Evolutionary conservation across 2,329 filamentous ascomycete species (phyloP).

Genomic region (Cadophora malorum): DNA sequence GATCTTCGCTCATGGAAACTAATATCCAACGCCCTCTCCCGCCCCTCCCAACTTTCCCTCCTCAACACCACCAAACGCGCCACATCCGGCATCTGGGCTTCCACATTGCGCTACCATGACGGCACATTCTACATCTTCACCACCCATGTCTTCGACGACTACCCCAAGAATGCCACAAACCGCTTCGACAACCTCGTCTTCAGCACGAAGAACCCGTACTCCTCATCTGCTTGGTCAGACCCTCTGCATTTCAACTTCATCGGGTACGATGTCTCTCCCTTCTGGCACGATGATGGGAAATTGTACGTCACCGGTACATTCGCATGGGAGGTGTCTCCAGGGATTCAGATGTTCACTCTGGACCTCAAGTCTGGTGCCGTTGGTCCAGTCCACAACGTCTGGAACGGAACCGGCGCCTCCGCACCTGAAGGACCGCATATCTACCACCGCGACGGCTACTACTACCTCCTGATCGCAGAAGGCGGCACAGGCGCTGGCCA

Average conservation of each 20-base stretch:
- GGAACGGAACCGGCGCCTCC: constrained; percentile 55
- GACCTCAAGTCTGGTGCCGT: background rate
- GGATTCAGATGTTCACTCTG: background rate
- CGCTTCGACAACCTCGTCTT: constrained; percentile 53
- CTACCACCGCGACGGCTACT: constrained; percentile 57
- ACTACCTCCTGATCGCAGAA: constrained; percentile 61
- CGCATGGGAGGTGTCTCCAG: background rate
- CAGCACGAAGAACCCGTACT: constrained; percentile 49
- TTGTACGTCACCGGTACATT: background rate
- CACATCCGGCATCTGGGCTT: constrained; percentile 54
- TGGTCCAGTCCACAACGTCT: constrained; percentile 33
- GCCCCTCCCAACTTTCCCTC: constrained; percentile 49
- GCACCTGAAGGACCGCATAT: constrained; percentile 61
- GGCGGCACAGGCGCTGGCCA: constrained; percentile 58
- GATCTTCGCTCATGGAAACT: constrained; percentile 58
- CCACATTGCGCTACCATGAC: constrained; percentile 52
- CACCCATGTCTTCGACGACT: constrained; percentile 47
- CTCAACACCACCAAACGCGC: constrained; percentile 43
- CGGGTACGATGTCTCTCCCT: background rate
- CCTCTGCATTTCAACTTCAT: constrained; percentile 52
- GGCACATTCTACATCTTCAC: constrained; percentile 55
- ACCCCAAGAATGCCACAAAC: constrained; percentile 46
- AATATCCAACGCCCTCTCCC: constrained; percentile 48
- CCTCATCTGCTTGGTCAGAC: constrained; percentile 50
- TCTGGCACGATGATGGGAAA: background rate